Base-by-base conservation (phyloP, 768 basidiomycete species). In the Mycena alexandri region DNA sequence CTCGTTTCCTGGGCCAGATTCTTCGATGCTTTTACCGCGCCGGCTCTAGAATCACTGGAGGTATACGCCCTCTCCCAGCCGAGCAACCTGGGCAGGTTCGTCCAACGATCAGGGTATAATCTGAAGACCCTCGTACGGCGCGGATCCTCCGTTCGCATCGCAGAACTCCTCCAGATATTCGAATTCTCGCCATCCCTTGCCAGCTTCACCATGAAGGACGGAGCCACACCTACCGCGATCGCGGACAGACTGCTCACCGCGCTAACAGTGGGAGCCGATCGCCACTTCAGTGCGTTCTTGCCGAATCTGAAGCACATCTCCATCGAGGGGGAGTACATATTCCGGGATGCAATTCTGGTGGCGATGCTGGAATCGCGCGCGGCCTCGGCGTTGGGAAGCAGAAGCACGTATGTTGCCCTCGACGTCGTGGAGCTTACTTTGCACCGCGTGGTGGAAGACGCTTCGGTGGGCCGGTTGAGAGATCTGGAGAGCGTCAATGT, bases 361-460 rank as follows among this genome's bases (percentile, higher is more conserved):
- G n/a, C 19, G 13, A 60, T 60, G 47, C 22, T 60, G 24, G 58
- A 60, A n/a, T 60, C 58, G 1, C 47, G 58, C 22, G 46, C 48
- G 24, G 12, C 7, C 22, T 11, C 48, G 13, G 48, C 48, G 3
- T 13, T 51, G 13, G 14, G 14, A 4, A 8, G 7, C 14, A 29
- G 17, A 2, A 16, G 24, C 13, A 16, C 4, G 5, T 51, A 29
- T 51, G 25, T 29, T 51, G 11, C 36, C 5, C 13, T 55, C 19
- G 38, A 55, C 6, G 5, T 22, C 9, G 53, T 42, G n/a, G 53
- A 55, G 53, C 38, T 55, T 0, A 11, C 3, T 7, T 16, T 55
- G n/a, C n/a, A 22, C 12, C 53, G 53, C 3, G 38, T 41, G 11
- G 13, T 55, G 38, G 13, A 41, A n/a, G 53, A 41, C 14, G 53